Conservation (phyloP, 2,329 filamentous ascomycete genomes). For the Zymoseptoria crescenta region DNA sequence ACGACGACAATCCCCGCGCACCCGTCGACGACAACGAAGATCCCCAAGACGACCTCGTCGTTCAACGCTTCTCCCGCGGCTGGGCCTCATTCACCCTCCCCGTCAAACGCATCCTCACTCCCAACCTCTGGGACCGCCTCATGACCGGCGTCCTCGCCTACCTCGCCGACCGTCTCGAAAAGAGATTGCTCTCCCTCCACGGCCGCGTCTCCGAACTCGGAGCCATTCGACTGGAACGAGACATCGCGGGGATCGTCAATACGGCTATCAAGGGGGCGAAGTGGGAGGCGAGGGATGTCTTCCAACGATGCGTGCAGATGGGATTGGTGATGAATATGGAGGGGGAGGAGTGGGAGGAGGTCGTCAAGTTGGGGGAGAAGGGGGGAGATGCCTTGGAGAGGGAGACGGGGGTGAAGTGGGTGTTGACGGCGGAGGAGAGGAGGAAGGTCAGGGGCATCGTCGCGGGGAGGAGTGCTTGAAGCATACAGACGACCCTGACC, state of each 20-base stretch:
- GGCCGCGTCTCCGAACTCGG: slow-evolving; percentile 75
- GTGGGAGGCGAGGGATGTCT: slow-evolving; percentile 70
- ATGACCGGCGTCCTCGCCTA: slow-evolving; percentile 66
- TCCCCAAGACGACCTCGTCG: slow-evolving; percentile 53
- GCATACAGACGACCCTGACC: too few relatives aligned
- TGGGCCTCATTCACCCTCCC: slow-evolving; percentile 85
- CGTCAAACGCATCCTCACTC: slow-evolving; percentile 74
- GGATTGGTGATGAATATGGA: slow-evolving; percentile 89
- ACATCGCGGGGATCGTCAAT: slow-evolving; percentile 67
- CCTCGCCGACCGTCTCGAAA: slow-evolving; percentile 73
- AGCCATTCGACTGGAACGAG: slow-evolving; percentile 73
- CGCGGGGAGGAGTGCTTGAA: slow-evolving; percentile 9
- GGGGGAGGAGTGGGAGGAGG: slow-evolving; percentile 86
- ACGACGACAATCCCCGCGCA: slow-evolving; percentile 41
- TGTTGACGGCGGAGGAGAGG: slow-evolving; percentile 65
- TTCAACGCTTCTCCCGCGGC: slow-evolving; percentile 69
- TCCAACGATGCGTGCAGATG: slow-evolving; percentile 70
- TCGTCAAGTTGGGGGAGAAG: slow-evolving; percentile 38
- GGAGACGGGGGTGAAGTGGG: slow-evolving; percentile 63
- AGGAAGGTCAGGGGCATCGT: slow-evolving; percentile 54
- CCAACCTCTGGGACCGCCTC: slow-evolving; percentile 66
- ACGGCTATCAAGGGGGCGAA: slow-evolving; percentile 59
- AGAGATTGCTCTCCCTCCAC: slow-evolving; percentile 72
- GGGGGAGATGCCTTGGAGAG: slow-evolving; percentile 40
- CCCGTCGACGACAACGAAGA: slow-evolving; percentile 39